Base-by-base conservation (phyloP, 306 rosid genomes). In the Quercus dentata region DNA sequence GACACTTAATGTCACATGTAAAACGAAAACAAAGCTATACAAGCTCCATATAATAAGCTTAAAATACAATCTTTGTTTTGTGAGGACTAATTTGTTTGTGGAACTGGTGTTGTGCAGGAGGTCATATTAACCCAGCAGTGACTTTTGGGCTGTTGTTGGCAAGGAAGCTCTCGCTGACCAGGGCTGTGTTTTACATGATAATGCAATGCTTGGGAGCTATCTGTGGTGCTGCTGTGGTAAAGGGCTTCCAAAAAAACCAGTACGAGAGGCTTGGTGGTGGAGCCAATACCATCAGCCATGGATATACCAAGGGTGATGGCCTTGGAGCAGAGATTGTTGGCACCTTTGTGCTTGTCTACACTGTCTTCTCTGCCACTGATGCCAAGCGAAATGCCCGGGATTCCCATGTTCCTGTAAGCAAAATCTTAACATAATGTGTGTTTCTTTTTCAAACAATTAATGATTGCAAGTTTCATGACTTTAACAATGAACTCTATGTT, bases 131-230 rank as follows among this genome's bases (percentile, higher is more conserved):
- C 58, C 86, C 86, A 1, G 86, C 86, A 1, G 86, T 83, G 80
- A 83, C 86, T 18, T 83, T 83, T 28, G 86, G 86, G 77, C 63
- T 83, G 28, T 83, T 83, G 15, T 28, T 83, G 74, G 83, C 86
- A 19, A 69, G 86, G 69, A 83, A 83, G 69, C 18, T 78, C 12
- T 83, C 86, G 10, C 31, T 83, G 55, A 78, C 86, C 0, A 83
- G 86, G 76, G 76, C 86, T 25, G 59, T 78, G 80, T 33, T 78
- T 6, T 83, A 83, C 77, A 83, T 83, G 11, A 61, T 74, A 23
- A 83, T 83, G 86, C 86, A 83, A 44, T 83, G 83, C 61, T 59
- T 83, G 76, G 86, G 86, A 20, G 86, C 86, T 25, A 78, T 83
- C 5, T 75, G 83, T 49, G 86, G 86, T 1, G 83, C 86, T 23